Evolutionary conservation across 805 yeast genomes (phyloP).

Genomic region (Yarrowia osloensis): DNA sequence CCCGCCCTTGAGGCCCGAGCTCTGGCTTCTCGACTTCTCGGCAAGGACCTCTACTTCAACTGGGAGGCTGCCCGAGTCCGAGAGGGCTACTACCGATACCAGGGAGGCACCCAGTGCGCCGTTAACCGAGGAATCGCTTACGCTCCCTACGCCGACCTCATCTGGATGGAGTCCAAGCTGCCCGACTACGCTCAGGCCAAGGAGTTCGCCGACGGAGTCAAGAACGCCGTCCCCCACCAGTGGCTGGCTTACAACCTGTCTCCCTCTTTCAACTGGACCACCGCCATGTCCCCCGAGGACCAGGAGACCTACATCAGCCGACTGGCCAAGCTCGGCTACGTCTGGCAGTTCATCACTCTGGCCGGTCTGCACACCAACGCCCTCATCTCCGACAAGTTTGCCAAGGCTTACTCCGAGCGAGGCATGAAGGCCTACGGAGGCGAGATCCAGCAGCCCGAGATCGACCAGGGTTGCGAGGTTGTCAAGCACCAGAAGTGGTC

Average conservation of each 20-base stretch:
- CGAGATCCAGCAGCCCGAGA: constrained; percentile 82
- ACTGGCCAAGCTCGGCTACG: constrained; percentile 84
- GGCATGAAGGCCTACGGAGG: constrained; percentile 98
- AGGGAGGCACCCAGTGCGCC: constrained; percentile 96
- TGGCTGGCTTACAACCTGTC: constrained; percentile 97
- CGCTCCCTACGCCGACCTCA: constrained; percentile 91
- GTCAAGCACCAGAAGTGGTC: constrained; percentile 99
- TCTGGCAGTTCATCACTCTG: constrained; percentile 96
- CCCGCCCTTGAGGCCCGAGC: constrained; percentile 79
- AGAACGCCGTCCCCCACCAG: constrained; percentile 76
- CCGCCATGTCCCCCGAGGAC: constrained; percentile 83
- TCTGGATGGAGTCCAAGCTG: constrained; percentile 97
- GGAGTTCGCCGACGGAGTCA: constrained; percentile 92
- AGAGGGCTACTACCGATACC: constrained; percentile 95
- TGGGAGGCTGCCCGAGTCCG: constrained; percentile 95
- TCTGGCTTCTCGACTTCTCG: constrained; percentile 72
- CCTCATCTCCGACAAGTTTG: constrained; percentile 81
- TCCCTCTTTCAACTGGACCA: constrained; percentile 97
- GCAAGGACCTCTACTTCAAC: constrained; percentile 82
- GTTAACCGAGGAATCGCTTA: constrained; percentile 94
- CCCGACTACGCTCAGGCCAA: constrained; percentile 93
- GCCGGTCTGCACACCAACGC: constrained; percentile 98
- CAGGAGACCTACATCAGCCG: constrained; percentile 89
- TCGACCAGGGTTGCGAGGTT: constrained; percentile 86
- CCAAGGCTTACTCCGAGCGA: constrained; percentile 70